These are phyloP conservation scores for Passalora sequoiae DNA, from an alignment of 2,329 filamentous ascomycete species.

Conservation along the genomic window DNA sequence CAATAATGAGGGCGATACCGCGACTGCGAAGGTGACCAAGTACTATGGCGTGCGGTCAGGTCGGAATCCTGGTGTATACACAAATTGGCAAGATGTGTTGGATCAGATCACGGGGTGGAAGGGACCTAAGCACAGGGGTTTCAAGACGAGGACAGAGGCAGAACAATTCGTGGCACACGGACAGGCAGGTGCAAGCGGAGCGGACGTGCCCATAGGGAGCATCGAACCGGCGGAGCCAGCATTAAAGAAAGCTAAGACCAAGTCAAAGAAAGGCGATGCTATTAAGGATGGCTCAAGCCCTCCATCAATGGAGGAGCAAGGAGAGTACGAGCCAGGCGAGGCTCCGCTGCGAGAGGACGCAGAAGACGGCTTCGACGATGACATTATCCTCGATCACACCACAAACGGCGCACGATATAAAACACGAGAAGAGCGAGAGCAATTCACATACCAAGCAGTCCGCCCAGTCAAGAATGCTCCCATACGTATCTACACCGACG, in stretches of 20 bases:
- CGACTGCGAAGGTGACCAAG: constrained; percentile 34
- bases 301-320: constrained; percentile 17
- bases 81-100: constrained; percentile 63
- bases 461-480: constrained; percentile 41
- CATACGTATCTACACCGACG: constrained; percentile 60
- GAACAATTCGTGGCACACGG: constrained; percentile 63
- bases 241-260: constrained; percentile 39
- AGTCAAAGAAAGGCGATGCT: constrained; percentile 35
- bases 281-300: constrained; percentile 25
- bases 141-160: constrained; percentile 58
- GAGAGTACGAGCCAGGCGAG: constrained; percentile 48
- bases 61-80: constrained; percentile 57
- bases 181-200: constrained; percentile 1
- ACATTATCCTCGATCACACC: constrained; percentile 50
- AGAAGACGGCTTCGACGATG: constrained; percentile 59
- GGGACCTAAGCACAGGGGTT: constrained; percentile 53
- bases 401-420: constrained; percentile 54
- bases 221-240: constrained; percentile 20
- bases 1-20: constrained; percentile 47
- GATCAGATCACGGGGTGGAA: constrained; percentile 69
- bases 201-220: constrained; percentile 18
- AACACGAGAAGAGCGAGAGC: constrained; percentile 44
- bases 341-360: constrained; percentile 52
- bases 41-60: constrained; percentile 59
- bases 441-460: constrained; percentile 44